Percentiles rank a stretch among this genome's conserved stretches.
These are phyloP conservation scores for Emergomyces orientalis DNA, from an alignment of 2,329 filamentous ascomycete species.

Conservation along the genomic window DNA sequence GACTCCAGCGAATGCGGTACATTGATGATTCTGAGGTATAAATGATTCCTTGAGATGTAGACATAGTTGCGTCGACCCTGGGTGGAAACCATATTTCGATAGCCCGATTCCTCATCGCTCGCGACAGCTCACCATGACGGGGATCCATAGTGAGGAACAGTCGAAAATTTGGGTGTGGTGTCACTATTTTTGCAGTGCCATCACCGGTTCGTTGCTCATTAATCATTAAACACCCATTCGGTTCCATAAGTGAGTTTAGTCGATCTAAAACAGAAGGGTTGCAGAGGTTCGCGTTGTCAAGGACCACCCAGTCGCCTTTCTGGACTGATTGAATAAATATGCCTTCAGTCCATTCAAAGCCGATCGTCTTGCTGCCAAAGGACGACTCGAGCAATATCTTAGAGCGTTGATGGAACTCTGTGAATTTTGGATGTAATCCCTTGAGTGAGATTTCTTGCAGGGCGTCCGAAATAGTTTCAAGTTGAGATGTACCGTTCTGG, in stretches of 20 bases:
- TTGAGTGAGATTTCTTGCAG: slow-evolving; percentile 32
- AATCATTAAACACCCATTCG: slow-evolving; percentile 75
- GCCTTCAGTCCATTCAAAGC: slow-evolving; percentile 94
- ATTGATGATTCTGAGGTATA: slow-evolving; percentile 33
- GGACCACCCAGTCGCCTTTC: slow-evolving; percentile 79
- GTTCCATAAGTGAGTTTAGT: slow-evolving; percentile 87
- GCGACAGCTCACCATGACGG: slow-evolving; percentile 81
- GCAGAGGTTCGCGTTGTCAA: slow-evolving; percentile 96
- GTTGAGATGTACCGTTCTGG: slow-evolving; percentile 21
- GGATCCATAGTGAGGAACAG: slow-evolving; percentile 93
- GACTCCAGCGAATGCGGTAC: slow-evolving; percentile 32
- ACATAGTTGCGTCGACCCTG: slow-evolving; percentile 22
- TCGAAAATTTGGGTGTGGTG: slow-evolving; percentile 75
- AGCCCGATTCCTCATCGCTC: slow-evolving; percentile 92
- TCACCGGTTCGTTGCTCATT: slow-evolving; percentile 84
- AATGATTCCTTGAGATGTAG: slow-evolving; percentile 20
- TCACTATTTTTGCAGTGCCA: slow-evolving; percentile 69
- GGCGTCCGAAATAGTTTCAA: slow-evolving; percentile 26
- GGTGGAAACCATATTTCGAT: slow-evolving; percentile 72
- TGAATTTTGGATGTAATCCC: slow-evolving; percentile 40
- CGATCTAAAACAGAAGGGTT: slow-evolving; percentile 90
- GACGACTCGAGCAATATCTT: slow-evolving; percentile 45
- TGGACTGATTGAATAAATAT: slow-evolving; percentile 80
- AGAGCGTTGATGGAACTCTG: slow-evolving; percentile 41
- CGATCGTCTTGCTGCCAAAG: slow-evolving; percentile 57